A percentile compares a stretch with the other conserved stretches of the same genome.
These are phyloP conservation scores for Areca catechu DNA, from an alignment of 176 grass and related monocot species.

Conservation along the genomic window DNA sequence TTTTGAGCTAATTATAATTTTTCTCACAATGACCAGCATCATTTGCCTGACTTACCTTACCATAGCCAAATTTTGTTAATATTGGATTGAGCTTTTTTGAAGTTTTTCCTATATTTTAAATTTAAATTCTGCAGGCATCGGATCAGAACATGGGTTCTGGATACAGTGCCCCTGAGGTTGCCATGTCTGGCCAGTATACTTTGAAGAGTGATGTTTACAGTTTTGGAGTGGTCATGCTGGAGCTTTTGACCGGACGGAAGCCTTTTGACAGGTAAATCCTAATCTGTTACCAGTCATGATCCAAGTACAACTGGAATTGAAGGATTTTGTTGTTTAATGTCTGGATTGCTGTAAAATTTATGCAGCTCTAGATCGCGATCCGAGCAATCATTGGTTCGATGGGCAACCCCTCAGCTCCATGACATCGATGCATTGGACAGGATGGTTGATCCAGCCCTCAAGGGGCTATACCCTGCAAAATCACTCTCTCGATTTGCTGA, in stretches of 20 bases:
- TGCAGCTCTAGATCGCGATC: slow-evolving; percentile 38
- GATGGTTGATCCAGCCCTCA: slow-evolving; percentile 71
- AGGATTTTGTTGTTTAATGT: not conserved
- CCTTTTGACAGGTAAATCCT: slow-evolving; percentile 66
- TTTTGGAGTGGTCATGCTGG: slow-evolving; percentile 94
- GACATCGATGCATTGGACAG: slow-evolving; percentile 71
- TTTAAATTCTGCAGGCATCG: slow-evolving; percentile 43
- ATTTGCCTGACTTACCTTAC: not conserved
- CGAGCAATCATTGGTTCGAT: slow-evolving; percentile 58
- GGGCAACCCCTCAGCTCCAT: slow-evolving; percentile 62
- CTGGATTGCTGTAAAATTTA: slow-evolving; percentile 6
- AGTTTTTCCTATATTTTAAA: not conserved
- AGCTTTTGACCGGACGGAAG: slow-evolving; percentile 79
- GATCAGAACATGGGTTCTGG: slow-evolving; percentile 61
- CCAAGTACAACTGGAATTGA: too few relatives aligned
- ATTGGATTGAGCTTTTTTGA: not conserved
- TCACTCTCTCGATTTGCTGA: slow-evolving; percentile 71
- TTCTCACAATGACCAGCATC: not conserved
- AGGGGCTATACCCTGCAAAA: slow-evolving; percentile 66
- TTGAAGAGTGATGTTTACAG: slow-evolving; percentile 93
- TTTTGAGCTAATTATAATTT: too few relatives aligned
- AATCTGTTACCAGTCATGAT: not conserved
- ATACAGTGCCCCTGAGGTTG: slow-evolving; percentile 69
- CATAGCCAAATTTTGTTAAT: not conserved
- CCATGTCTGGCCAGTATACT: slow-evolving; percentile 77